Conservation (phyloP, 805 yeast species). For the Candida sanyiensis region DNA sequence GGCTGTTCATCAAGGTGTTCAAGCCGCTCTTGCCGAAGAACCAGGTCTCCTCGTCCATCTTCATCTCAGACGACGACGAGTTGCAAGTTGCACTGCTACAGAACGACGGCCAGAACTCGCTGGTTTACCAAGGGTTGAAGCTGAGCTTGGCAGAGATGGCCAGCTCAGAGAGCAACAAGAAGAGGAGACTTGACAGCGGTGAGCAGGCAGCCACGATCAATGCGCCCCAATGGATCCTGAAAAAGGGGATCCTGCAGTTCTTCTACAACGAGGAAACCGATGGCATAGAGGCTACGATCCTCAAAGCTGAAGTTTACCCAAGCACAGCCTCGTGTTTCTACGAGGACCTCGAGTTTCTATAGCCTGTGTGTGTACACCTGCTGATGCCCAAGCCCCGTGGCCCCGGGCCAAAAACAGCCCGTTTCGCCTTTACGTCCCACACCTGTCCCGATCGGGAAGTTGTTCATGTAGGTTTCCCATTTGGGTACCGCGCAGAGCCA, state of each 20-base stretch:
- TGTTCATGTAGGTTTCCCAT: not conserved
- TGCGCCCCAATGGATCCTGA: slow-evolving; percentile 1
- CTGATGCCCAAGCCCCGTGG: not conserved
- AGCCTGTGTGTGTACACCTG: not conserved
- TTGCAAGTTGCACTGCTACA: not conserved
- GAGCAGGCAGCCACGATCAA: not conserved
- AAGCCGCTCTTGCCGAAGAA: not conserved
- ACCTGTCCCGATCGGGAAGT: not conserved
- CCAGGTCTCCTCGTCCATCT: not conserved
- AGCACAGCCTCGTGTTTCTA: not conserved
- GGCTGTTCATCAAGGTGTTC: slow-evolving; percentile 1
- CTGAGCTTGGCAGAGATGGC: not conserved
- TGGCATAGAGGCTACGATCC: not conserved
- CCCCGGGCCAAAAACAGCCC: not conserved
- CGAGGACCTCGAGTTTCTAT: slow-evolving; percentile 2
- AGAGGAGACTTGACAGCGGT: slow-evolving; percentile 4
- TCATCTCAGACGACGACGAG: not conserved
- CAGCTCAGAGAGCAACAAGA: not conserved
- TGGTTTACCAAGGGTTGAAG: too few relatives aligned
- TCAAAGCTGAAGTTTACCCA: slow-evolving; percentile 6
- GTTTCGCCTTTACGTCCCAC: too few relatives aligned
- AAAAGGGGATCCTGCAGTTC: slow-evolving; percentile 4
- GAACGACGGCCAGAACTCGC: not conserved
- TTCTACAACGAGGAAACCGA: not conserved
- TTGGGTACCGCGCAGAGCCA: slow-evolving; percentile 2